phyloP scores from a whole-genome alignment of 2,329 filamentous ascomycete species.

The Rhynchosporium graminicola region DNA sequence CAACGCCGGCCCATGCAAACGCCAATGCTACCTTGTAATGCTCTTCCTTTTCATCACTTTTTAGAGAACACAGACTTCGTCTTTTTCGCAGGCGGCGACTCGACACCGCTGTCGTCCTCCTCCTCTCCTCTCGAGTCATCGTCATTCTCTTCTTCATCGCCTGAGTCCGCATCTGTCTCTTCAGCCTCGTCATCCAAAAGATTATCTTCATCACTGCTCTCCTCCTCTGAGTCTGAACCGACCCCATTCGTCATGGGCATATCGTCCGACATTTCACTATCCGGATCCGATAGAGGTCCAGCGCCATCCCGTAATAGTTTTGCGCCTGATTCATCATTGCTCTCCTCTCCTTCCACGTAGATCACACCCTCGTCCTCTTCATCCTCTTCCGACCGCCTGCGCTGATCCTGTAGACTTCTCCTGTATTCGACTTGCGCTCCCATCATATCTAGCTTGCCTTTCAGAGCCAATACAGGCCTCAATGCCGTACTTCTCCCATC shows the following conservation, averaged over 20 bases:
- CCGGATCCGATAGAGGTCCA: conserved; percentile 34
- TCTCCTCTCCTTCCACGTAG: conserved; percentile 78
- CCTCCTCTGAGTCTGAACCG: conserved; percentile 48
- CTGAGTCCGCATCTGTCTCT: conserved; percentile 43
- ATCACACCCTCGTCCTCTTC: conserved; percentile 64
- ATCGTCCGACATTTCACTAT: conserved; percentile 41
- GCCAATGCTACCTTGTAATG: conserved; percentile 25
- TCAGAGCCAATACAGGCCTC: conserved; percentile 79
- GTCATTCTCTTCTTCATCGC: conserved; percentile 48
- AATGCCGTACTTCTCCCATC: conserved; percentile 83
- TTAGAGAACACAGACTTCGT: conserved; percentile 33
- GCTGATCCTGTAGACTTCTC: conserved; percentile 60
- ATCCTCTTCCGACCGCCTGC: conserved; percentile 45
- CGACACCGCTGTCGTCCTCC: conserved; percentile 46
- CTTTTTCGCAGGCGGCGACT: conserved; percentile 35
- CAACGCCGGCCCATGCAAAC: conserved; percentile 38
- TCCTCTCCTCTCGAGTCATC: conserved; percentile 46
- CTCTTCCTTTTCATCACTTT: conserved; percentile 29
- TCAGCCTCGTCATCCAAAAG: conserved; percentile 54
- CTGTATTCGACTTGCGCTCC: conserved; percentile 85
- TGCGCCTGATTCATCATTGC: conserved; percentile 57
- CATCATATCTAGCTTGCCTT: conserved; percentile 94
- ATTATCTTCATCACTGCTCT: conserved; percentile 45
- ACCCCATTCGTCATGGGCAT: conserved; percentile 47
- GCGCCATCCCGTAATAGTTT: conserved; percentile 41